Percentiles rank a stretch among this genome's conserved stretches.
phyloP scores from a whole-genome alignment of 108 stramenopile genomes.

The Nitzschia putrida region DNA sequence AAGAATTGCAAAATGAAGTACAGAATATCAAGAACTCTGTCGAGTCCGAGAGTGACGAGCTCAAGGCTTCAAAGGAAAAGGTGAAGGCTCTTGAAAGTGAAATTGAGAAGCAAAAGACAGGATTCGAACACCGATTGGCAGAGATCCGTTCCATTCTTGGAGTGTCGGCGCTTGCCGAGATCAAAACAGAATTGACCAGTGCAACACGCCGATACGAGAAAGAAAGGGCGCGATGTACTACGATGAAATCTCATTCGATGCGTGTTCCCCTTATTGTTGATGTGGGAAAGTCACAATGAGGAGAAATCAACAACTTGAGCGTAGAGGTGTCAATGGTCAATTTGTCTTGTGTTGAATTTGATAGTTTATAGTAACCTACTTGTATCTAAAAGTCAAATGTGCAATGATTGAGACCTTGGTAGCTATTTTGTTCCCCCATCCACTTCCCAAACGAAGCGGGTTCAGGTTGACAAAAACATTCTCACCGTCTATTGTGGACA shows the following conservation, averaged over 20 bases:
- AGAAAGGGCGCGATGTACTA: constrained; percentile 2
- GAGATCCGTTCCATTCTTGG: constrained; percentile 22
- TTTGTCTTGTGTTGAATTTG: too few species aligned
- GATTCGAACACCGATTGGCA: constrained; percentile 7
- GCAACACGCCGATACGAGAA: not conserved
- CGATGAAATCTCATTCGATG: not conserved
- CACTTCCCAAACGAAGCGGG: too few species aligned
- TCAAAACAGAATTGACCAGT: constrained; percentile 7
- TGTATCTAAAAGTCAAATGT: too few species aligned
- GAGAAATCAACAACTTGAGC: too few species aligned
- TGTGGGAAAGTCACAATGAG: not conserved
- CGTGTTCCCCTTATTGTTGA: constrained; percentile 9
- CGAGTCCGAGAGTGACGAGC: not conserved
- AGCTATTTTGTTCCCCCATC: too few species aligned
- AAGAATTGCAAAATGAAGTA: not conserved
- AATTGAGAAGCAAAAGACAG: constrained; percentile 2
- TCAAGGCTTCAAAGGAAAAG: constrained; percentile 4
- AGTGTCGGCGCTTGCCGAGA: constrained; percentile 12
- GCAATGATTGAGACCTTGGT: too few species aligned
- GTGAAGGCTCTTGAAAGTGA: constrained; percentile 5
- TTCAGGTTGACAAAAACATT: too few species aligned
- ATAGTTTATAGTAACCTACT: too few species aligned
- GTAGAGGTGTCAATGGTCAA: too few species aligned
- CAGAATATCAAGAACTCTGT: not conserved
- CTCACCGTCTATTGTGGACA: too few species aligned